phyloP scores from a whole-genome alignment of 805 yeast genomes.

The Ogataea parapolymorpha region DNA sequence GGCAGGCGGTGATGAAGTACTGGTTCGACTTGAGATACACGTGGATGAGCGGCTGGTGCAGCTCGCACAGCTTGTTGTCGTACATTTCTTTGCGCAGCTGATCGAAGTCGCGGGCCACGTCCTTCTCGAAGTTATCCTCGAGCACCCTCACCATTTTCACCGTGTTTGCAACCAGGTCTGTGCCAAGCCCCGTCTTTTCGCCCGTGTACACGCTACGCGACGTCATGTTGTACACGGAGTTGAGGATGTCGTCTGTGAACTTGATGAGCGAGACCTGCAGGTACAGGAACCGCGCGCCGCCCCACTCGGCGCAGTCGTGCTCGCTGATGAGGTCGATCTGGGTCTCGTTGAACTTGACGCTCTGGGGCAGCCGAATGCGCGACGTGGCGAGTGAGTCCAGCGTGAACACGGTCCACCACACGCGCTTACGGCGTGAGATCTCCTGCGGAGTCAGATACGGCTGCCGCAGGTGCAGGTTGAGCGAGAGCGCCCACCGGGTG shows the following conservation, averaged over 20 bases:
- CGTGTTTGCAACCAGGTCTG: conserved; percentile 22
- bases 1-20: conserved; percentile 33
- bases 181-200: conserved; percentile 19
- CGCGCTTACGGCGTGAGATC: conserved; percentile 32
- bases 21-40: conserved; percentile 35
- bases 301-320: conserved; percentile 30
- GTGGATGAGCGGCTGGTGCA: conserved; percentile 29
- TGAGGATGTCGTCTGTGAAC: conserved; percentile 32
- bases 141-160: conserved; percentile 16
- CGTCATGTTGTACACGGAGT: conserved; percentile 31
- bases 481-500: conserved; percentile 29
- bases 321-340: conserved; percentile 29
- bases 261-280: conserved; percentile 27
- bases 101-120: conserved; percentile 19
- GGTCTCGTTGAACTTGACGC: conserved; percentile 32
- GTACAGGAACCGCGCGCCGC: conserved; percentile 28
- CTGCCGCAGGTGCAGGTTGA: conserved; percentile 32
- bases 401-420: conserved; percentile 40
- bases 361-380: conserved; percentile 36
- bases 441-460: conserved; percentile 19
- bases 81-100: conserved; percentile 20
- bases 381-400: conserved; percentile 38
- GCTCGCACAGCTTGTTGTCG: conserved; percentile 15
- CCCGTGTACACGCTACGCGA: conserved; percentile 25
- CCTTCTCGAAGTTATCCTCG: conserved; percentile 25